phyloP scores from a whole-genome alignment of 495 filamentous ascomycete species.

The Podospora pseudocomata region DNA sequence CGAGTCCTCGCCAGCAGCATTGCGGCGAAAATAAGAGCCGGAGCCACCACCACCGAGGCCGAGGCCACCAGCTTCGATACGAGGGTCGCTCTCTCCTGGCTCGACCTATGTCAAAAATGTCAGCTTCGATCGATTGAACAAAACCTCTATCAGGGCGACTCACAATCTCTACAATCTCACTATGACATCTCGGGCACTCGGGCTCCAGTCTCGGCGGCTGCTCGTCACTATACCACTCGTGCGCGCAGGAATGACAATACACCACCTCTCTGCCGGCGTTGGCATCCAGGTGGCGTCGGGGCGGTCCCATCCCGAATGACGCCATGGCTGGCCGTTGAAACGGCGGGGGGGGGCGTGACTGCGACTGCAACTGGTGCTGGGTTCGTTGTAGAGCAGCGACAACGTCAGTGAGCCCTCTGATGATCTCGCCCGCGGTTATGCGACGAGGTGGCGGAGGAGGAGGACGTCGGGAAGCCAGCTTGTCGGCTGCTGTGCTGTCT shows the following conservation, averaged over 20 bases:
- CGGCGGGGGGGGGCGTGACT: constrained; percentile 29
- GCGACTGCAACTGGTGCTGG: not conserved
- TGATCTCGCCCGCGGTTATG: not conserved
- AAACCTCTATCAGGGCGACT: constrained; percentile 27
- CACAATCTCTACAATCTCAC: constrained; percentile 84
- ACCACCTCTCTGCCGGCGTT: constrained; percentile 59
- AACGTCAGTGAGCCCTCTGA: constrained; percentile 9
- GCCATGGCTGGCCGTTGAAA: constrained; percentile 40
- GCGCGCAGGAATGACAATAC: constrained; percentile 73
- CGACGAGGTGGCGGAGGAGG: not conserved
- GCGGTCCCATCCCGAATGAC: constrained; percentile 9
- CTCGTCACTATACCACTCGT: constrained; percentile 74
- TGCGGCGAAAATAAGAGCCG: constrained; percentile 36
- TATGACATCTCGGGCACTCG: constrained; percentile 73
- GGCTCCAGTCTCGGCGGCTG: constrained; percentile 60
- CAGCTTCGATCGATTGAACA: constrained; percentile 17
- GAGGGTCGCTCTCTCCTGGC: not conserved
- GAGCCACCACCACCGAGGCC: constrained; percentile 29
- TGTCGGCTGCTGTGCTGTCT: not conserved
- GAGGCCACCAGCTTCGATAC: constrained; percentile 38
- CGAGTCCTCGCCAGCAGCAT: constrained; percentile 38
- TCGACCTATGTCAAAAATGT: constrained; percentile 9
- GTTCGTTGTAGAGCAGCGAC: constrained; percentile 11
- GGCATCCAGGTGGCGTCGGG: constrained; percentile 39
- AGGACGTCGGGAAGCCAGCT: constrained; percentile 14